phyloP scores from a whole-genome alignment of 192 early-diverging fungal species.

The Coemansia sp. region DNA sequence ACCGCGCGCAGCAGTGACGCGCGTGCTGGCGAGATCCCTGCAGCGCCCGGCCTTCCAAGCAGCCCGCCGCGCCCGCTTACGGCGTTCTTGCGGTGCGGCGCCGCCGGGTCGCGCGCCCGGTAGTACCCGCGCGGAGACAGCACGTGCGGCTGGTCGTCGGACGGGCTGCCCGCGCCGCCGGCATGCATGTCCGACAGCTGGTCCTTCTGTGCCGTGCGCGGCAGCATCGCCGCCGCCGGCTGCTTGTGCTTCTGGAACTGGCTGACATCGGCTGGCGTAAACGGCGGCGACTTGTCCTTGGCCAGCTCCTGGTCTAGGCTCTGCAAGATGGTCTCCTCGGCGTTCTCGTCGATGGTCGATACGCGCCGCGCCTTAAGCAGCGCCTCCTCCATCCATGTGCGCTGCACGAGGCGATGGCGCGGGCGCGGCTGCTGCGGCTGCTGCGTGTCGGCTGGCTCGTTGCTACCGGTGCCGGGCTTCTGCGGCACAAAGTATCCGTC shows the following conservation, averaged over 20 bases:
- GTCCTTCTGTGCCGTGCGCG: slow-evolving; percentile 25
- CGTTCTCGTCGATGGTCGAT: slow-evolving; percentile 54
- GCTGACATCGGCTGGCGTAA: slow-evolving; percentile 17
- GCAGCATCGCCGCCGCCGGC: background rate
- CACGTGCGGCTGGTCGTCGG: slow-evolving; percentile 9
- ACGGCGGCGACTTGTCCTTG: slow-evolving; percentile 5
- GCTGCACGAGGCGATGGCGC: slow-evolving; percentile 50
- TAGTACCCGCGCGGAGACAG: slow-evolving; percentile 48
- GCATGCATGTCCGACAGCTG: slow-evolving; percentile 16
- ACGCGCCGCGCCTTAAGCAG: slow-evolving; percentile 55
- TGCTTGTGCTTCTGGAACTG: slow-evolving; percentile 15
- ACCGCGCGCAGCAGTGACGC: slow-evolving; percentile 54
- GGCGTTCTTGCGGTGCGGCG: slow-evolving; percentile 35
- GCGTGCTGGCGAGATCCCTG: slow-evolving; percentile 48
- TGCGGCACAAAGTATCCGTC: slow-evolving; percentile 56
- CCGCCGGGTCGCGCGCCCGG: slow-evolving; percentile 55
- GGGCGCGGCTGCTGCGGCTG: slow-evolving; percentile 29
- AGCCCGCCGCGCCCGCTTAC: slow-evolving; percentile 11
- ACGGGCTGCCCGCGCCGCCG: slow-evolving; percentile 13
- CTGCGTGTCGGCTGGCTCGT: slow-evolving; percentile 1
- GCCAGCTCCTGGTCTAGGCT: slow-evolving; percentile 24
- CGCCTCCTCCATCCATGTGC: slow-evolving; percentile 59
- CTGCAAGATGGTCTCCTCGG: slow-evolving; percentile 49
- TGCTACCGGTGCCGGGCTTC: background rate
- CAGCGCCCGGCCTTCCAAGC: background rate